These are phyloP conservation scores for Cutaneotrichosporon daszewskae DNA, from an alignment of 1,284 basidiomycete genomes.

Conservation along the genomic window DNA sequence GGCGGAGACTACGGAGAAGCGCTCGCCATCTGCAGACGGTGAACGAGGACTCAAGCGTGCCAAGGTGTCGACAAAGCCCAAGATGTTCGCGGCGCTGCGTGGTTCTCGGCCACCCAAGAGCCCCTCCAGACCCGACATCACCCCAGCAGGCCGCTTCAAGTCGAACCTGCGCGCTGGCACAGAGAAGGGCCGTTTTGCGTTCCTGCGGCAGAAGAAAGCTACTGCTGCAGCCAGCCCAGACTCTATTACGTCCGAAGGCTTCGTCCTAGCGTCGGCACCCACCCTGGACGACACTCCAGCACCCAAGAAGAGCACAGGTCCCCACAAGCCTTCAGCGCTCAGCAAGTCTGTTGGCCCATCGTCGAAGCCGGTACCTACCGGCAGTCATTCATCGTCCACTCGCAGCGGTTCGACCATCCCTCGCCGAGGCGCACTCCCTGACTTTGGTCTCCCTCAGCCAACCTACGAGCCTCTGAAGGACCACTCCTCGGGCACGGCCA, in stretches of 20 bases:
- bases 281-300: background rate
- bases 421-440: conserved; percentile 1
- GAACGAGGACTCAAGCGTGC: conserved; percentile 9
- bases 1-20: background rate
- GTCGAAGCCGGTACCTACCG: too few species aligned
- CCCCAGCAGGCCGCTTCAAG: too few species aligned
- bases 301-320: background rate
- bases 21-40: background rate
- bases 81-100: conserved; percentile 1
- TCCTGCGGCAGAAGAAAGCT: conserved; percentile 7
- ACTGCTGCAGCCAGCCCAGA: background rate
- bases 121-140: too few species aligned
- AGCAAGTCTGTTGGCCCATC: background rate
- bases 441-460: conserved; percentile 7
- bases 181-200: conserved; percentile 7
- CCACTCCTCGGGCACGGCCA: too few species aligned
- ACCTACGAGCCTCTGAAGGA: conserved; percentile 14
- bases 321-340: background rate
- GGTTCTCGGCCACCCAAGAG: conserved; percentile 1
- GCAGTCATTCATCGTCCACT: too few species aligned
- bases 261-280: background rate
- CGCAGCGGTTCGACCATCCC: background rate
- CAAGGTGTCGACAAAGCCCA: conserved; percentile 4
- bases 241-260: conserved; percentile 2
- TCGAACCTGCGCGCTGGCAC: background rate